A percentile compares a stretch with the other conserved stretches of the same genome.
Conservation (phyloP, 2,329 filamentous ascomycete genomes). For the Neofusicoccum ribis region DNA sequence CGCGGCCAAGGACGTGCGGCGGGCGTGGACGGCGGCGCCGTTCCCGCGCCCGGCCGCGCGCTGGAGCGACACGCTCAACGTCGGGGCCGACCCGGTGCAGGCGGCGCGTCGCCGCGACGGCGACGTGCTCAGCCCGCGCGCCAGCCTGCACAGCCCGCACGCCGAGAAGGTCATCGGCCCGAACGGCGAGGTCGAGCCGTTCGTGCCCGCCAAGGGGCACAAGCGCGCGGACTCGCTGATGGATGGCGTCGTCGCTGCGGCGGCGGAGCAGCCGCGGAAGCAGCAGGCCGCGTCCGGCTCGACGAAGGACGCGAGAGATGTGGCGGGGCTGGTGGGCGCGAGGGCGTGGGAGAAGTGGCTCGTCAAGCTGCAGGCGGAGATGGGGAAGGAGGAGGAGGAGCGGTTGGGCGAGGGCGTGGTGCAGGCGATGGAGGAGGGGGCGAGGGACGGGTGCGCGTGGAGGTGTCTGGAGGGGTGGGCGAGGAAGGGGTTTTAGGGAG, state of each 20-base stretch:
- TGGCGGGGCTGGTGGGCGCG: conserved; percentile 79
- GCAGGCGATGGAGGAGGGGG: conserved; percentile 60
- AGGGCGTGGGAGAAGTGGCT: conserved; percentile 98
- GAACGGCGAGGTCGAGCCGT: conserved; percentile 27
- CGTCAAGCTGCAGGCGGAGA: conserved; percentile 82
- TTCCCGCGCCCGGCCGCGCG: conserved; percentile 60
- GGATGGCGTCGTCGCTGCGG: background rate
- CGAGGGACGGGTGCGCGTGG: conserved; percentile 59
- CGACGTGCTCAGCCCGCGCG: conserved; percentile 18
- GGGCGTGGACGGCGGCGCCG: conserved; percentile 86
- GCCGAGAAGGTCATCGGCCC: conserved; percentile 39
- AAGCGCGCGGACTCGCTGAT: conserved; percentile 13
- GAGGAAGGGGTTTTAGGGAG: conserved; percentile 30
- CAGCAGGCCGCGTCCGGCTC: conserved; percentile 28
- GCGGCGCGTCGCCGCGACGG: conserved; percentile 40
- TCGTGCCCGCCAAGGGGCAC: background rate
- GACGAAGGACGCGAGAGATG: conserved; percentile 68
- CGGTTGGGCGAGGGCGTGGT: conserved; percentile 57
- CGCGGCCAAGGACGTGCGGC: conserved; percentile 63
- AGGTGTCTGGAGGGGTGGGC: conserved; percentile 58
- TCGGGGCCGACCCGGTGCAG: conserved; percentile 51
- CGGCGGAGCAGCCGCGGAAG: background rate
- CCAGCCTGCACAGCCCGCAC: background rate
- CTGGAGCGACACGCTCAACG: conserved; percentile 39
- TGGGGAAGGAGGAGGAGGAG: conserved; percentile 61